Percentiles rank a stretch among this genome's conserved stretches.
phyloP scores from a whole-genome alignment of 495 filamentous ascomycete species.

The Pyronema omphalodes region DNA sequence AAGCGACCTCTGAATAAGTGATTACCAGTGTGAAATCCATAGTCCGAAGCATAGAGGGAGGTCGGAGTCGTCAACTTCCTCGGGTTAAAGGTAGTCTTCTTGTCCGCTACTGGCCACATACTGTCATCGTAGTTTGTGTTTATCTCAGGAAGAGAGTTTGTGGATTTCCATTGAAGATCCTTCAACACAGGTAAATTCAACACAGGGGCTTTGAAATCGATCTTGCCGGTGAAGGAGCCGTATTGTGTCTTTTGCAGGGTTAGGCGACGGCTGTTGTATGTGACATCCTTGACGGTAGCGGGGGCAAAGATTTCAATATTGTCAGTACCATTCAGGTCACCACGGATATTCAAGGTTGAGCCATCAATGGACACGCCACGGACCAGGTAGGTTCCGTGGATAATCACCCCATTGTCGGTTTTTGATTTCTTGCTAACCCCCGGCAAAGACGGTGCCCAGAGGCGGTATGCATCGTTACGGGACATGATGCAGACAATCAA shows the following conservation, averaged over 20 bases:
- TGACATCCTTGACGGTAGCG: constrained; percentile 30
- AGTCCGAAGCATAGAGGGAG: constrained; percentile 51
- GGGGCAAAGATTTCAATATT: constrained; percentile 43
- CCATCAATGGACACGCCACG: constrained; percentile 39
- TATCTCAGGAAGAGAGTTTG: constrained; percentile 56
- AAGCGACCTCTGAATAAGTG: constrained; percentile 59
- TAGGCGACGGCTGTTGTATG: constrained; percentile 39
- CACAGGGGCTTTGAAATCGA: constrained; percentile 35
- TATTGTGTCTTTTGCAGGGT: constrained; percentile 28
- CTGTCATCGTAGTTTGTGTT: constrained; percentile 46
- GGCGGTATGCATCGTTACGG: constrained; percentile 43
- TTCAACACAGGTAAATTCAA: constrained; percentile 38
- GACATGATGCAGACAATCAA: constrained; percentile 40
- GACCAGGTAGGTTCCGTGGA: constrained; percentile 60
- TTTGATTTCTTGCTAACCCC: constrained; percentile 26
- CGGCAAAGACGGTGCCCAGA: constrained; percentile 40
- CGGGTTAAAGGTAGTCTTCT: constrained; percentile 38
- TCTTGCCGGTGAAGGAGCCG: constrained; percentile 35
- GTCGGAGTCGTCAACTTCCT: constrained; percentile 38
- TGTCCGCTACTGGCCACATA: constrained; percentile 40
- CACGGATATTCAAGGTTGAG: constrained; percentile 38
- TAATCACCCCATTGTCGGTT: constrained; percentile 30
- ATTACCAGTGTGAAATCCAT: constrained; percentile 52
- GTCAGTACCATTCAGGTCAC: constrained; percentile 55
- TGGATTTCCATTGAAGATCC: constrained; percentile 45